A percentile compares a stretch with the other conserved stretches of the same genome.
These are phyloP conservation scores for Punica granatum DNA, from an alignment of 345 rosid genomes.

Conservation along the genomic window DNA sequence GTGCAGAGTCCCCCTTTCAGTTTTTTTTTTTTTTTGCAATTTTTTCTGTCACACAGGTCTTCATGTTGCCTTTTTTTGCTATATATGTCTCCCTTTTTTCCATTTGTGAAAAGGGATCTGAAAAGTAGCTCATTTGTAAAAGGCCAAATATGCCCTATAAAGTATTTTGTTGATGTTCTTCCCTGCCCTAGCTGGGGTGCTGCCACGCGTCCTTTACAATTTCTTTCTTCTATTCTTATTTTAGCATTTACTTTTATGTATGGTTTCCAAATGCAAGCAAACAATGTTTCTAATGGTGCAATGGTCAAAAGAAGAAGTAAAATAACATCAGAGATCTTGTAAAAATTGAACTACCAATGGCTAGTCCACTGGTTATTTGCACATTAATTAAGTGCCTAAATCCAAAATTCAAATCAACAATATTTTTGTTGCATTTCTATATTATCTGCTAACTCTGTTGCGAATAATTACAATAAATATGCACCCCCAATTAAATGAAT, in stretches of 20 bases:
- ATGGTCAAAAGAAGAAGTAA: no score
- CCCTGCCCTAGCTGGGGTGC: conserved; percentile 19
- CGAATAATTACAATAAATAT: conserved; percentile 19
- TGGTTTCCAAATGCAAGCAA: no score
- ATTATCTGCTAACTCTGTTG: conserved; percentile 26
- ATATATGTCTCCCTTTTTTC: neutral
- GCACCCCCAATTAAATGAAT: neutral
- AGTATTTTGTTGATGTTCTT: neutral
- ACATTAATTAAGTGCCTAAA: no score
- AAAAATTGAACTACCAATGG: no score
- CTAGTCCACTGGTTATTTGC: no score
- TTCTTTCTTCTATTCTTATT: neutral
- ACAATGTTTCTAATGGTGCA: no score
- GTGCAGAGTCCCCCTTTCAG: neutral
- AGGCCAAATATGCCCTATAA: neutral
- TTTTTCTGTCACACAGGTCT: neutral
- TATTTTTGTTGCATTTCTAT: conserved; percentile 11
- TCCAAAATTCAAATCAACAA: conserved; percentile 10
- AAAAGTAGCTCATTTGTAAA: neutral
- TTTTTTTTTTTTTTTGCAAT: neutral
- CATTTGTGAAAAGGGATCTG: neutral
- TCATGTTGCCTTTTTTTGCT: no score
- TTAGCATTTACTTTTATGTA: no score
- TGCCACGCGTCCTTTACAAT: conserved; percentile 24
- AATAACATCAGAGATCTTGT: no score